Base-by-base conservation (phyloP, 257 asterid species). In the Solanum chaucha region DNA sequence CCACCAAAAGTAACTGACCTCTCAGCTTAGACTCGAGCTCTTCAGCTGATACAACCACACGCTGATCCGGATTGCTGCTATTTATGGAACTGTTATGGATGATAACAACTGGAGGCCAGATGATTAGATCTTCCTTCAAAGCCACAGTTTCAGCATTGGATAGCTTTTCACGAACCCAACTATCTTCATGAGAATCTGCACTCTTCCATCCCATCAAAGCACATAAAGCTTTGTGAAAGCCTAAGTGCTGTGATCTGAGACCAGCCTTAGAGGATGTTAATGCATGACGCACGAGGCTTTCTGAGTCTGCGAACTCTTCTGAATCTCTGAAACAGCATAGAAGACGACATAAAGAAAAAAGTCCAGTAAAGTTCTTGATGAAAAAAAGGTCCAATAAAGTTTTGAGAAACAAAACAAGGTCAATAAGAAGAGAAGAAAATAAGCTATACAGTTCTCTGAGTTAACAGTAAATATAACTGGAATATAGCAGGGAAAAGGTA, bases 161-260 rank as follows among this genome's bases (percentile, higher is more conserved):
- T 87, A 93, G 72, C 71, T 41, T 88, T 89, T 94, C 94, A 84
- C 90, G 40, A 86, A 83, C 90, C 98, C 98, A 94, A 68, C 86
- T 87, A 83, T 80, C 46, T 83, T 87, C 83, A 78, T 89, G 87
- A 58, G 87, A 88, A 86, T 90, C 93, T 32, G 92, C 85, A 73
- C 70, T 72, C 92, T 89, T 93, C 98, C 98, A 93, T 46, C 96
- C 95, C 93, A 90, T 91, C 86, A 93, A 88, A 70, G 85, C 92
- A 89, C 97, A 95, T 41, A 95, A 95, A 32, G 97, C 95, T 88
- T 87, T 94, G 89, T 95, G 97, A 88, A 95, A 88, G 44, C 98
- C 98, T 55, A 94, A 87, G 90, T 95, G 97, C 89, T 91, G 95
- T n/a, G 95, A 90, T 88, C 92, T 90, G 65, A 91, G 85, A 59